Evolutionary conservation across 2,329 filamentous ascomycete genomes (phyloP).

Genomic region (Parafenestella ontariensis): DNA sequence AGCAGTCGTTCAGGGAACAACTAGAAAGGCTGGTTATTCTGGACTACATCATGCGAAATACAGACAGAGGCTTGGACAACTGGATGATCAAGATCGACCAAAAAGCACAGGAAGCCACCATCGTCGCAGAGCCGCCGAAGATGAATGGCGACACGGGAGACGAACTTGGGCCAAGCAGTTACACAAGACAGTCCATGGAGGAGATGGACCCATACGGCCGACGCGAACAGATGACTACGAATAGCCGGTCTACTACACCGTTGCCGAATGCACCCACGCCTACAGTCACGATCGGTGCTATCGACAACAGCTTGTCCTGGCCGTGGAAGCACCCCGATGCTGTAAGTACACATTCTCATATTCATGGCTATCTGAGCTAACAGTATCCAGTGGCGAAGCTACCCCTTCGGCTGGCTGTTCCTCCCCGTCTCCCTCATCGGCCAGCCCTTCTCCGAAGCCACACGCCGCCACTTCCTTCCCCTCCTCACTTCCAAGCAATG

Average conservation of each 20-base stretch:
- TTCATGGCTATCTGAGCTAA: constrained; percentile 14
- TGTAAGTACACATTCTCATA: constrained; percentile 51
- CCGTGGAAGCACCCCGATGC: constrained; percentile 99
- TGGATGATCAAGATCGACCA: constrained; percentile 99
- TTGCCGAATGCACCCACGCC: constrained; percentile 60
- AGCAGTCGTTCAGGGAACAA: constrained; percentile 92
- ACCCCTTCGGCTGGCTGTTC: constrained; percentile 98
- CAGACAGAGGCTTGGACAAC: constrained; percentile 93
- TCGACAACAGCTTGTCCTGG: constrained; percentile 98
- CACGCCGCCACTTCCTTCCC: constrained; percentile 93
- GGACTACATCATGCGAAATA: constrained; percentile 99
- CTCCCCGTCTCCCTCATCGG: constrained; percentile 95
- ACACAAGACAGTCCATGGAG: constrained; percentile 69
- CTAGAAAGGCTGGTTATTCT: constrained; percentile 96
- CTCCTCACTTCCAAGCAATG: constrained; percentile 91
- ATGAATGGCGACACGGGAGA: constrained; percentile 56
- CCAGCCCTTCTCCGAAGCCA: constrained; percentile 92
- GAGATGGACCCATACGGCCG: constrained; percentile 70
- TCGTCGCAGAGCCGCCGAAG: constrained; percentile 83
- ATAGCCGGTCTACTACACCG: constrained; percentile 63
- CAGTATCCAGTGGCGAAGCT: constrained; percentile 71
- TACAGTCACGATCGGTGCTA: constrained; percentile 82
- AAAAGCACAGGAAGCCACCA: constrained; percentile 80
- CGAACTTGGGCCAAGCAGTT: constrained; percentile 53
- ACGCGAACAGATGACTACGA: constrained; percentile 85